Base-by-base conservation (phyloP, 2,329 filamentous ascomycete species). In the Xylariaceae sp. region DNA sequence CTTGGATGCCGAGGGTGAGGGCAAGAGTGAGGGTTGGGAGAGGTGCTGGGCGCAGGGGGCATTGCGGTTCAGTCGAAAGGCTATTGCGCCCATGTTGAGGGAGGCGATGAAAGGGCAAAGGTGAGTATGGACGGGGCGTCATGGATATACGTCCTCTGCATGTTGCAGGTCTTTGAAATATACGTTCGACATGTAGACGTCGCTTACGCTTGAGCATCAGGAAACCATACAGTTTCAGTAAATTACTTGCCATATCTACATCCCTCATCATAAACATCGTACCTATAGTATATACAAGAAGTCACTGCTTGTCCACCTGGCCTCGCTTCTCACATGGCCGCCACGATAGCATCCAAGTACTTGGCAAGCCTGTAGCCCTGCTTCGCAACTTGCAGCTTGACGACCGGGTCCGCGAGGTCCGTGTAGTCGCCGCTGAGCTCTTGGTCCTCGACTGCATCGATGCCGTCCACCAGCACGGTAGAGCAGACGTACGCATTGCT, bases 41-140 rank as follows among this genome's bases (percentile, higher is more conserved):
- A 70, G 68, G 45, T 78, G 79, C 18, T 91, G 87, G 87, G 69
- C 65, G 52, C 87, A 91, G 65, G 68, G 72, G 16, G 73, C 76
- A 46, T 54, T 84, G 32, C 74, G 75, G 34, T 67, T 77, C 43
- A 84, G 80, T 53, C 68, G 82, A 50, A 85, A 86, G 63, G 81
- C 88, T 60, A 73, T 91, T 19, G 83, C 79, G 24, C 78, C 85
- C 11, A 69, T 86, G 51, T 54, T 86, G 56, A 74, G 81, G 43
- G 75, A 83, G 49, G 73, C 70, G 0, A 67, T 81, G 57, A 65
- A 62, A 50, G 53, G 49, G 44, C 43, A 39, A 34, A 33, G 13
- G 19, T 30, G 16, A 7, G 15, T n/a, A 32, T 32, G 6, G 30
- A n/a, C 15, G 30, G 15, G 30, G 30, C 4, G 30, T 32, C 13